Percentiles rank a stretch among this genome's conserved stretches.
phyloP scores from a whole-genome alignment of 352 stramenopile species.

The Phytophthora pseudosyringae region DNA sequence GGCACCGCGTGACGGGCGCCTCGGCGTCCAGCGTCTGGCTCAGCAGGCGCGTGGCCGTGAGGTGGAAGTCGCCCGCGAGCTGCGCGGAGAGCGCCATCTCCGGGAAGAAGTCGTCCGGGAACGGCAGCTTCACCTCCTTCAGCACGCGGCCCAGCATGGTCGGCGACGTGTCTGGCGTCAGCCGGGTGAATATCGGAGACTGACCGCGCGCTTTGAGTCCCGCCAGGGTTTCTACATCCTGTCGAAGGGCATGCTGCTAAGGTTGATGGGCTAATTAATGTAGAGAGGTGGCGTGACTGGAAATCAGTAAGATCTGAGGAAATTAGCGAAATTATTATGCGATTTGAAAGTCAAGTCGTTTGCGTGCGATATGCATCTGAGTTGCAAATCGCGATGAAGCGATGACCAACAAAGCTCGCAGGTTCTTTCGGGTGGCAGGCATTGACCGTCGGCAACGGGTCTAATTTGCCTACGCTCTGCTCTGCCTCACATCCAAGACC shows the following conservation, averaged over 20 bases:
- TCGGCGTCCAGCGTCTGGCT: conserved; percentile 50
- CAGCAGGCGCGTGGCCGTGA: conserved; percentile 42
- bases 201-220: conserved; percentile 25
- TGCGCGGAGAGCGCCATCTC: conserved; percentile 45
- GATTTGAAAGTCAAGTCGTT: not conserved
- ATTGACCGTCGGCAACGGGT: not conserved
- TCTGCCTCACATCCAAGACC: too few relatives aligned
- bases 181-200: conserved; percentile 22
- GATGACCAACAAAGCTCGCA: conserved; percentile 6
- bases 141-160: conserved; percentile 62
- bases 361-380: not conserved
- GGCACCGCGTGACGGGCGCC: conserved; percentile 50
- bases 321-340: not conserved
- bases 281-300: not conserved
- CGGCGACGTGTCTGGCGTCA: not conserved
- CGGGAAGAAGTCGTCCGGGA: conserved; percentile 75
- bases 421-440: conserved; percentile 1
- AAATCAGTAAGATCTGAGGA: not conserved
- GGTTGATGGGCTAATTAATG: not conserved
- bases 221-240: conserved; percentile 28
- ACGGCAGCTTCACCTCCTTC: conserved; percentile 69
- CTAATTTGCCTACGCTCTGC: not conserved
- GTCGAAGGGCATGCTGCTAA: not conserved
- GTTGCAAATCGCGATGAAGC: conserved; percentile 26
- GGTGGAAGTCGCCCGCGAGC: conserved; percentile 44